Evolutionary conservation across 2,329 filamentous ascomycete genomes (phyloP).

Genomic region (Diaporthe vaccinii): DNA sequence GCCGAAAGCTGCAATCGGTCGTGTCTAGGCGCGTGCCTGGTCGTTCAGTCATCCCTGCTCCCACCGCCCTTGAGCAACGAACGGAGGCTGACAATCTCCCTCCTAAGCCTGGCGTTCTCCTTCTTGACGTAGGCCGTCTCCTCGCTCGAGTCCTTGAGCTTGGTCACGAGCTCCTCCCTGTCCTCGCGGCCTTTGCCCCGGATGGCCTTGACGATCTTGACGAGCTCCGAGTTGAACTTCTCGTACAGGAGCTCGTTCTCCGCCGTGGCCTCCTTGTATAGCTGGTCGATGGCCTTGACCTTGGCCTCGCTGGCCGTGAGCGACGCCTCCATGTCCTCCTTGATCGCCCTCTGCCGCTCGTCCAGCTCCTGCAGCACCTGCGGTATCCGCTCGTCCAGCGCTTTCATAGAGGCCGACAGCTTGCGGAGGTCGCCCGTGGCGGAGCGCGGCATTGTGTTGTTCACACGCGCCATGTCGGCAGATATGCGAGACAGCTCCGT

Average conservation of each 20-base stretch:
- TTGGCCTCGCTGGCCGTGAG: constrained; percentile 83
- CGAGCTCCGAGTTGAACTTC: constrained; percentile 91
- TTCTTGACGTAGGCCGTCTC: constrained; percentile 84
- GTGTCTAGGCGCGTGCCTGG: background rate
- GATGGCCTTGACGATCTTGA: constrained; percentile 83
- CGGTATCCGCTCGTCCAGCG: constrained; percentile 78
- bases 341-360: constrained; percentile 73
- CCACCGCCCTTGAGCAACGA: constrained; percentile 63
- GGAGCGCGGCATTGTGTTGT: constrained; percentile 54
- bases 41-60: constrained; percentile 38
- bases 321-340: constrained; percentile 78
- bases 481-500: constrained; percentile 85
- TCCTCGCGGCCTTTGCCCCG: constrained; percentile 80
- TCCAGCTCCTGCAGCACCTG: constrained; percentile 70
- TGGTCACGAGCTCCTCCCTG: constrained; percentile 80
- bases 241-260: constrained; percentile 96
- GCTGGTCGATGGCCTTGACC: constrained; percentile 84
- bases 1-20: background rate
- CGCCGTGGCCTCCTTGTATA: constrained; percentile 88
- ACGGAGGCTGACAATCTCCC: constrained; percentile 82
- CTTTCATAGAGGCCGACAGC: constrained; percentile 70
- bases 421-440: constrained; percentile 60
- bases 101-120: constrained; percentile 86
- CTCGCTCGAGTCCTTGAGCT: constrained; percentile 80
- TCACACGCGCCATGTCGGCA: constrained; percentile 78